A percentile compares a stretch with the other conserved stretches of the same genome.
Evolutionary conservation across 1,284 basidiomycete species (phyloP).

Genomic region (Irpex sp.): DNA sequence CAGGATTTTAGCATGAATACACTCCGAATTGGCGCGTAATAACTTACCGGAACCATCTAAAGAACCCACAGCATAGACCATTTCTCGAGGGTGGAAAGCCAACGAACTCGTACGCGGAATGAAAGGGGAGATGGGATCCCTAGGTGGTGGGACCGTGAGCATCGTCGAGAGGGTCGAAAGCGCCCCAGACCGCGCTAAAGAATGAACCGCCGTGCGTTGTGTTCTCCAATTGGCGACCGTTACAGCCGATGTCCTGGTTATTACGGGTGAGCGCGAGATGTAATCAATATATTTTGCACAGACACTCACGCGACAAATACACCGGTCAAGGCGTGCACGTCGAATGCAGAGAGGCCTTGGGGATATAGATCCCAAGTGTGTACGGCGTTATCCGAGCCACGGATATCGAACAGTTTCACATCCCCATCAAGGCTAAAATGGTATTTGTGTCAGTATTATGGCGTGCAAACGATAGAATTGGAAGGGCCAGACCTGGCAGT

Average conservation of each 20-base stretch:
- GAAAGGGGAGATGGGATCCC: constrained; percentile 51
- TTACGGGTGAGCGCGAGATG: constrained; percentile 5
- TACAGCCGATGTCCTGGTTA: constrained; percentile 57
- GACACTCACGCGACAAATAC: constrained; percentile 83
- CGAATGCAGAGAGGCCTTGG: constrained; percentile 80
- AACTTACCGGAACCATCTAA: constrained; percentile 68
- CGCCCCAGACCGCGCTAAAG: constrained; percentile 37
- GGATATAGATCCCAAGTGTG: constrained; percentile 68
- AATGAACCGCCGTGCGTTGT: constrained; percentile 60
- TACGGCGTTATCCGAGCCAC: constrained; percentile 60
- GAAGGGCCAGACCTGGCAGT: constrained; percentile 73
- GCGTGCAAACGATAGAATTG: constrained; percentile 1
- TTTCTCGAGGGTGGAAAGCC: constrained; percentile 76
- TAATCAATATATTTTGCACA: not conserved
- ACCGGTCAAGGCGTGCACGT: constrained; percentile 82
- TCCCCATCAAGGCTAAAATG: constrained; percentile 79
- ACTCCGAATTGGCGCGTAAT: not conserved
- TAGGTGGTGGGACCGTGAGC: constrained; percentile 47
- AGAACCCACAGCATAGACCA: constrained; percentile 72
- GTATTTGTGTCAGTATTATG: not conserved
- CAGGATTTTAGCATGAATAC: not conserved
- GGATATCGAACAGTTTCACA: constrained; percentile 90
- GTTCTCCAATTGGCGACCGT: constrained; percentile 55
- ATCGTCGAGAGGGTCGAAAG: constrained; percentile 57
- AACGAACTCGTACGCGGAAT: constrained; percentile 63